phyloP scores from a whole-genome alignment of 1,284 basidiomycete genomes.

The Amylostereum areolatum region DNA sequence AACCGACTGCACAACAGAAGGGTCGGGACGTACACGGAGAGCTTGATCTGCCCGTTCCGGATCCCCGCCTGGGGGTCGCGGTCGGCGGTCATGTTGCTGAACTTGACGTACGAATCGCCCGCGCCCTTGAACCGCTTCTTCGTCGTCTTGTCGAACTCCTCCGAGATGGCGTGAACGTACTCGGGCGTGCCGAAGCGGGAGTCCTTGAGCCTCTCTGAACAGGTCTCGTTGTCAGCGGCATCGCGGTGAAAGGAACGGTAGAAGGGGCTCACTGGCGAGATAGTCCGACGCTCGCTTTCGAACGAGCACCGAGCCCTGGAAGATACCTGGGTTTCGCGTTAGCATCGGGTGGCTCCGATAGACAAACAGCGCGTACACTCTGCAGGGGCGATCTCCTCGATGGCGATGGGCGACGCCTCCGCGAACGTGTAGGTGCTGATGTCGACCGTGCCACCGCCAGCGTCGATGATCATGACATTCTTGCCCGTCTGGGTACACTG shows the following conservation, averaged over 20 bases:
- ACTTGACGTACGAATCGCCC: conserved; percentile 41
- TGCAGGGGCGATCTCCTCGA: conserved; percentile 7
- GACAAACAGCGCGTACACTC: conserved; percentile 1
- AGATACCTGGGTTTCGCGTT: conserved; percentile 18
- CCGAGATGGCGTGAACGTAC: conserved; percentile 36
- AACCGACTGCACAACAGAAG: background rate
- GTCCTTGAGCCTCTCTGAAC: conserved; percentile 23
- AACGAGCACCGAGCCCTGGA: conserved; percentile 37
- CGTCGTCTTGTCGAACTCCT: conserved; percentile 45
- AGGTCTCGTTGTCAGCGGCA: conserved; percentile 10
- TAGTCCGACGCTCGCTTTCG: conserved; percentile 31
- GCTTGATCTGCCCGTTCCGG: conserved; percentile 37
- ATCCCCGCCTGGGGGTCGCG: conserved; percentile 39
- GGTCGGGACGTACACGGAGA: conserved; percentile 30
- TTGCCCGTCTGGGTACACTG: conserved; percentile 1
- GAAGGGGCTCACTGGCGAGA: conserved; percentile 19
- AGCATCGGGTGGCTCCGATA: background rate
- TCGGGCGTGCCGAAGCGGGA: conserved; percentile 24
- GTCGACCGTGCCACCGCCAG: conserved; percentile 13
- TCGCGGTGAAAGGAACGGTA: conserved; percentile 21
- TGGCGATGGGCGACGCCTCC: conserved; percentile 2
- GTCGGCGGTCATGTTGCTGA: conserved; percentile 36
- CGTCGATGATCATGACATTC: conserved; percentile 11
- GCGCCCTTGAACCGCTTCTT: conserved; percentile 35
- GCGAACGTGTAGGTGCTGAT: conserved; percentile 9